phyloP scores from a whole-genome alignment of 441 rosid species.

The Mallotus repandus region DNA sequence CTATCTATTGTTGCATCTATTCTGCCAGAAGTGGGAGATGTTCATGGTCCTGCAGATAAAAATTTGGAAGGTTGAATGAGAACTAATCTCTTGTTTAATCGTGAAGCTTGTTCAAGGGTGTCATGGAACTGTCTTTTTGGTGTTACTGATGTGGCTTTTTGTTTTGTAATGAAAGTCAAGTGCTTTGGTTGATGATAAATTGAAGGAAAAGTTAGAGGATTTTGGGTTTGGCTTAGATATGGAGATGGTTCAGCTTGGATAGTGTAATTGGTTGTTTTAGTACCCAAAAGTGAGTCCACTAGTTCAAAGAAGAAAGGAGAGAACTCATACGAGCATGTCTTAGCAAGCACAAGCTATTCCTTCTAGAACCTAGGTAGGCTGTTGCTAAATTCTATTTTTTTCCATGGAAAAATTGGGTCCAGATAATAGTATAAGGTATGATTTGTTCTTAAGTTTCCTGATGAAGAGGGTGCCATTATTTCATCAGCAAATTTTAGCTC shows the following conservation, averaged over 20 bases:
- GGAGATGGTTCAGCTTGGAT: conserved; percentile 47
- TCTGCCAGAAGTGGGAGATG: too few species aligned
- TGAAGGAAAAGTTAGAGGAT: background rate
- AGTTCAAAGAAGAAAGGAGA: conserved; percentile 25
- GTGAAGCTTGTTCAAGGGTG: too few species aligned
- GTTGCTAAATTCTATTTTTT: too few species aligned
- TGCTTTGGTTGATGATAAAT: conserved; percentile 15
- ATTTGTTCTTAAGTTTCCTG: background rate
- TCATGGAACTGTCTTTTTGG: too few species aligned
- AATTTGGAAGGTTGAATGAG: too few species aligned
- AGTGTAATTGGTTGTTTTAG: conserved; percentile 36
- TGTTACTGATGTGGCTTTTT: too few species aligned
- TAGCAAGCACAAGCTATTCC: conserved; percentile 53
- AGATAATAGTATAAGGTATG: background rate
- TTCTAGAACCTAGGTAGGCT: conserved; percentile 54
- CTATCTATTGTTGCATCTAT: too few species aligned
- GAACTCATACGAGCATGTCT: conserved; percentile 28
- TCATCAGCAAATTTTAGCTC: background rate
- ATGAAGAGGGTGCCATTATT: background rate
- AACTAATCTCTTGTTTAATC: too few species aligned
- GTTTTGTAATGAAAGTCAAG: too few species aligned
- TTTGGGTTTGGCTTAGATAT: conserved; percentile 10
- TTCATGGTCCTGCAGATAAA: too few species aligned
- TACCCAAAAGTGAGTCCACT: conserved; percentile 26
- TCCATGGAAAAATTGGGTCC: background rate